Conservation (phyloP, 805 yeast species). For the Tetrapisispora pingtungensis region DNA sequence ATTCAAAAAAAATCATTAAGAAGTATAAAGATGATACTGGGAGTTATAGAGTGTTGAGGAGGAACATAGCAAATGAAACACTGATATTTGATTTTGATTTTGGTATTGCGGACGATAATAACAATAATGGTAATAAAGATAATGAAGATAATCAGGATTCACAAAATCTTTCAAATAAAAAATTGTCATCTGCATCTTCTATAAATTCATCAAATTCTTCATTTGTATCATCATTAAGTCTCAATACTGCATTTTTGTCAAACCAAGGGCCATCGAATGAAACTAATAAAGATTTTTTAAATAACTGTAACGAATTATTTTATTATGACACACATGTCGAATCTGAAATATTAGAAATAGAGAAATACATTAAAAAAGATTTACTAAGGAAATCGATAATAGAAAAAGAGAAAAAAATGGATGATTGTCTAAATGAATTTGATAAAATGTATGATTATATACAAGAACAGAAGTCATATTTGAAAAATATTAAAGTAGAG, state of each 20-base stretch:
- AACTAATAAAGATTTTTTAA: constrained; percentile 2
- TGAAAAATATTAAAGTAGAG: constrained; percentile 19
- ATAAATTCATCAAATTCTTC: background rate
- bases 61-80: background rate
- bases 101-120: background rate
- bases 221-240: background rate
- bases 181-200: background rate
- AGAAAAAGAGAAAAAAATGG: constrained; percentile 21
- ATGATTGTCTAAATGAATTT: constrained; percentile 21
- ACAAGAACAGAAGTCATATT: constrained; percentile 2
- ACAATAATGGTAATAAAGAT: background rate
- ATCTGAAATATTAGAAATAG: constrained; percentile 16
- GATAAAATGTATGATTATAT: constrained; percentile 9
- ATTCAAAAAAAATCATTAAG: background rate
- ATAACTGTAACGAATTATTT: constrained; percentile 13
- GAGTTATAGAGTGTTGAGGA: background rate
- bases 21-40: background rate
- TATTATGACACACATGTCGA: constrained; percentile 19
- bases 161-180: background rate
- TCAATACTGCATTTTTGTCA: background rate
- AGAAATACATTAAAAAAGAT: constrained; percentile 15
- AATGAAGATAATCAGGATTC: background rate
- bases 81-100: background rate
- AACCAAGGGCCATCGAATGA: background rate
- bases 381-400: constrained; percentile 13